phyloP scores from a whole-genome alignment of 495 filamentous ascomycete species.

The Pyrenula aspistea region DNA sequence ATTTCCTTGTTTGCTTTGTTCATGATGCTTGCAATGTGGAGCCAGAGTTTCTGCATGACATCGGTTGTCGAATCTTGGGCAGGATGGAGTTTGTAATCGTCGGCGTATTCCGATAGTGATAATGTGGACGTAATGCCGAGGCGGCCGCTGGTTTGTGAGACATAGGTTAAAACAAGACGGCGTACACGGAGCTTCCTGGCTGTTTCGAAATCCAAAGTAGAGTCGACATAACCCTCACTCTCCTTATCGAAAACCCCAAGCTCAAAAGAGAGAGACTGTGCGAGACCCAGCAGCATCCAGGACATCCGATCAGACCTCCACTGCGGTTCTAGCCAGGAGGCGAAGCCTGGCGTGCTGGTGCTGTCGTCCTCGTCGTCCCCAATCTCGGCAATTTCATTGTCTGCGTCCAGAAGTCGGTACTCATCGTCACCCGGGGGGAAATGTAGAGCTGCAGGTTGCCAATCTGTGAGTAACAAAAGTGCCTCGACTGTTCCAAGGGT shows the following conservation, averaged over 20 bases:
- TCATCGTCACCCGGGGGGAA: slow-evolving; percentile 83
- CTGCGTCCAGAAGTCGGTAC: slow-evolving; percentile 43
- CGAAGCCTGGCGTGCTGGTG: slow-evolving; percentile 44
- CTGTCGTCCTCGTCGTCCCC: slow-evolving; percentile 29
- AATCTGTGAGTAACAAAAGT: slow-evolving; percentile 85
- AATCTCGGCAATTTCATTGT: slow-evolving; percentile 33
- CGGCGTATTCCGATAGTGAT: slow-evolving; percentile 35
- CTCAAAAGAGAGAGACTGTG: slow-evolving; percentile 81
- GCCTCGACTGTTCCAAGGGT: slow-evolving; percentile 91
- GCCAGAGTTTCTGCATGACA: slow-evolving; percentile 79
- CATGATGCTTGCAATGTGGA: slow-evolving; percentile 80
- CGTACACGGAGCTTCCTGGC: slow-evolving; percentile 72
- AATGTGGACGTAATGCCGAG: slow-evolving; percentile 92
- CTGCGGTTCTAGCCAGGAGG: slow-evolving; percentile 93
- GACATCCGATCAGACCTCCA: slow-evolving; percentile 96
- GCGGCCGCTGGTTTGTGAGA: slow-evolving; percentile 83
- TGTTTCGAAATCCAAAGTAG: slow-evolving; percentile 55
- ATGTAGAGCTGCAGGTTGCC: slow-evolving; percentile 90
- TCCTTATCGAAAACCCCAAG: slow-evolving; percentile 88
- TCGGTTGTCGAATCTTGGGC: slow-evolving; percentile 24
- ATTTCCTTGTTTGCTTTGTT: slow-evolving; percentile 72
- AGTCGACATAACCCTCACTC: slow-evolving; percentile 26
- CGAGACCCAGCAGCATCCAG: slow-evolving; percentile 93
- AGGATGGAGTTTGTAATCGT: slow-evolving; percentile 8
- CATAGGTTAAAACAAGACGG: slow-evolving; percentile 74